Conservation (phyloP, 2,329 filamentous ascomycete genomes). For the Hypoxylon sp. region DNA sequence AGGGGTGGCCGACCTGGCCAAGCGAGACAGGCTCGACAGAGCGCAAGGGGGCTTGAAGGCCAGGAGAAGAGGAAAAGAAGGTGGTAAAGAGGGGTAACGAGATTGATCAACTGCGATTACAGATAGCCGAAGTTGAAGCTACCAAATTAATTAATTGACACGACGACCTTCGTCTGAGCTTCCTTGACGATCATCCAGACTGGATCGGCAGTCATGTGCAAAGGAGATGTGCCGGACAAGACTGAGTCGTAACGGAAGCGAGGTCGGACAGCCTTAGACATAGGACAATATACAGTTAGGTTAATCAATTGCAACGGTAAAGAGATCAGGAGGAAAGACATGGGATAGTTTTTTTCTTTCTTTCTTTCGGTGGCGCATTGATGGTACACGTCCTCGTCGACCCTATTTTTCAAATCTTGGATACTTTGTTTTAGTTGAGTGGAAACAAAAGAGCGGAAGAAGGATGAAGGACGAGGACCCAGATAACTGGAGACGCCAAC, state of each 20-base stretch:
- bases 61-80: too few relatives aligned
- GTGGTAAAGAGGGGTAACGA: conserved; percentile 34
- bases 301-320: conserved; percentile 23
- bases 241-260: conserved; percentile 21
- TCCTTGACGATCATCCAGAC: conserved; percentile 28
- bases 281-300: conserved; percentile 13
- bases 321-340: conserved; percentile 9
- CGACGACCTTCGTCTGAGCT: conserved; percentile 9
- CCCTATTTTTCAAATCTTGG: too few relatives aligned
- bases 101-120: conserved; percentile 34
- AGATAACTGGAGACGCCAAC: conserved; percentile 26
- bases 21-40: conserved; percentile 31
- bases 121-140: conserved; percentile 36
- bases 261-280: conserved; percentile 35
- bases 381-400: too few relatives aligned
- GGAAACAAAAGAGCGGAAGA: conserved; percentile 1
- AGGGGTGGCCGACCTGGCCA: conserved; percentile 16
- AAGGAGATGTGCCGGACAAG: conserved; percentile 28
- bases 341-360: too few relatives aligned
- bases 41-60: conserved; percentile 14
- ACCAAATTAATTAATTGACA: conserved; percentile 34
- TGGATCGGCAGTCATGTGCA: conserved; percentile 35
- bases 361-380: conserved; percentile 19
- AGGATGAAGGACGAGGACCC: conserved; percentile 10
- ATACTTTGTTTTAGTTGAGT: too few relatives aligned